phyloP scores from a whole-genome alignment of 805 yeast genomes.

The Kluyveromyces starmeri region DNA sequence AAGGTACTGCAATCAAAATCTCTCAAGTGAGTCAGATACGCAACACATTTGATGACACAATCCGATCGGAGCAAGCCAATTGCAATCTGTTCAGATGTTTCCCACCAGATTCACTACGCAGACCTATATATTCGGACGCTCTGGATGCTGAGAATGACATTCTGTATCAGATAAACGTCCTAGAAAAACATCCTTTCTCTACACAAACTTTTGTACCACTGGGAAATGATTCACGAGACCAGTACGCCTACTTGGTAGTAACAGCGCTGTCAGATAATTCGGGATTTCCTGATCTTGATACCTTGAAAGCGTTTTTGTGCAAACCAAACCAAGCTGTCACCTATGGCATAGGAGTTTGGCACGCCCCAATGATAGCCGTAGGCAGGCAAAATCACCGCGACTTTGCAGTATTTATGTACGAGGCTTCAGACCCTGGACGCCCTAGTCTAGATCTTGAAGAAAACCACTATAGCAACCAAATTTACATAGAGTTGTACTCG shows the following conservation, averaged over 20 bases:
- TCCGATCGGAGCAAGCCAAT: slow-evolving; percentile 46
- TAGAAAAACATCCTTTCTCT: slow-evolving; percentile 84
- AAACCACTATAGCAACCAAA: slow-evolving; percentile 42
- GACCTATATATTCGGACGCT: not conserved
- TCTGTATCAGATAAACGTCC: slow-evolving; percentile 49
- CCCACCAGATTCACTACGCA: slow-evolving; percentile 53
- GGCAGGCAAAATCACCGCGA: slow-evolving; percentile 47
- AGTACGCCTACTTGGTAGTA: slow-evolving; percentile 63
- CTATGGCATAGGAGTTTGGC: slow-evolving; percentile 77
- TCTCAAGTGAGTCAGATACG: slow-evolving; percentile 61
- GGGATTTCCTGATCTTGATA: slow-evolving; percentile 52
- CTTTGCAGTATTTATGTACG: slow-evolving; percentile 83
- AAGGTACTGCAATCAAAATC: slow-evolving; percentile 85
- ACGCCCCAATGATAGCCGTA: slow-evolving; percentile 90
- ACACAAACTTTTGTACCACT: slow-evolving; percentile 90
- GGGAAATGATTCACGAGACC: slow-evolving; percentile 58
- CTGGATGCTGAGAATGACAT: slow-evolving; percentile 3
- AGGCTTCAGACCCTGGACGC: slow-evolving; percentile 67
- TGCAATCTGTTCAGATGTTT: slow-evolving; percentile 80
- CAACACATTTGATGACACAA: slow-evolving; percentile 43
- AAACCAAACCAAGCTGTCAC: slow-evolving; percentile 84
- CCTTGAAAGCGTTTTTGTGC: slow-evolving; percentile 61
- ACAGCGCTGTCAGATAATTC: slow-evolving; percentile 54
- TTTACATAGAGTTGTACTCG: slow-evolving; percentile 4
- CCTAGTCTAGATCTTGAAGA: slow-evolving; percentile 61